Evolutionary conservation across 2,329 filamentous ascomycete genomes (phyloP).

Genomic region (Dendrostoma leiphaemia): DNA sequence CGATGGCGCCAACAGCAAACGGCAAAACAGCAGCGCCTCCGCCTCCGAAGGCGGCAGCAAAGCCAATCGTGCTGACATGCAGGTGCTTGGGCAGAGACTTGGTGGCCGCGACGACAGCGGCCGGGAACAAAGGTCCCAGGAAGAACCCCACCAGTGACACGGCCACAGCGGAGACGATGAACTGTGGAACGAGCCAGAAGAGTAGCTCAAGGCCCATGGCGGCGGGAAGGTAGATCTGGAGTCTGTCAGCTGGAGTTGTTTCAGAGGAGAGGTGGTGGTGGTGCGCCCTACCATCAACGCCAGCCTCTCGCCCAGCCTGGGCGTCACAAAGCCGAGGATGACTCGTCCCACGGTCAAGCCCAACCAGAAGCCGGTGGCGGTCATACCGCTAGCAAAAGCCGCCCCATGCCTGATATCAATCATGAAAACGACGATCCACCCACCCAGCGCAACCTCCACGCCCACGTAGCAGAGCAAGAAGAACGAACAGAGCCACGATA

Average conservation of each 20-base stretch:
- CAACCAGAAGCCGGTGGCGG: slow-evolving; percentile 78
- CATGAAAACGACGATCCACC: slow-evolving; percentile 87
- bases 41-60: slow-evolving; percentile 73
- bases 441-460: slow-evolving; percentile 71
- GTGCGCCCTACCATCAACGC: slow-evolving; percentile 44
- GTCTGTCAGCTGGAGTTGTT: slow-evolving; percentile 18
- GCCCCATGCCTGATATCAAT: slow-evolving; percentile 67
- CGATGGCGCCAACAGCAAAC: slow-evolving; percentile 65
- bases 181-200: slow-evolving; percentile 79
- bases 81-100: slow-evolving; percentile 67
- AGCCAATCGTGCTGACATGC: slow-evolving; percentile 77
- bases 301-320: slow-evolving; percentile 66
- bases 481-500: slow-evolving; percentile 68
- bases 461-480: slow-evolving; percentile 79
- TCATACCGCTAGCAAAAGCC: slow-evolving; percentile 70
- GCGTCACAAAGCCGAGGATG: slow-evolving; percentile 71
- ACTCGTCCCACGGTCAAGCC: slow-evolving; percentile 72
- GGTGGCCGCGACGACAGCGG: slow-evolving; percentile 67
- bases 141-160: slow-evolving; percentile 76
- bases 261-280: too few species aligned
- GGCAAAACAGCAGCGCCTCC: slow-evolving; percentile 68
- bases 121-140: slow-evolving; percentile 74
- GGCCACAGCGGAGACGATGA: slow-evolving; percentile 71
- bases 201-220: slow-evolving; percentile 67
- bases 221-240: slow-evolving; percentile 60